These are phyloP conservation scores for Pneumocystis canis DNA, from an alignment of 1,139 yeast genomes.

Conservation along the genomic window DNA sequence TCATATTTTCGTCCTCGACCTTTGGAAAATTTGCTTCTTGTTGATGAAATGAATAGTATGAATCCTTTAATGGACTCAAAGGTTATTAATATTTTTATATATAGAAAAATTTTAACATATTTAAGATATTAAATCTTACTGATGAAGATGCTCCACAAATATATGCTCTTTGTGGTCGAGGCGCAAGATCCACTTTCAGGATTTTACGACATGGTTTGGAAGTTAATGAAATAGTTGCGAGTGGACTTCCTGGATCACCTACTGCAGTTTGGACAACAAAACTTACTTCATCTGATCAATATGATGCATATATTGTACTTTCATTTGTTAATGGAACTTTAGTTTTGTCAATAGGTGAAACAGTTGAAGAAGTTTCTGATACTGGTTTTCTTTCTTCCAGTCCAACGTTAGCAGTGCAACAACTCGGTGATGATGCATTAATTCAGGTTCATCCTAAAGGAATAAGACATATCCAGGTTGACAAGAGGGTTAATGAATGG, in stretches of 20 bases:
- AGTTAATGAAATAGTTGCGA: slow-evolving; percentile 48
- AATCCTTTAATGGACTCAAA: slow-evolving; percentile 45
- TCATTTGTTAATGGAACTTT: slow-evolving; percentile 56
- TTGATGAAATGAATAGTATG: slow-evolving; percentile 38
- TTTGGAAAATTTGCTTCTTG: slow-evolving; percentile 44
- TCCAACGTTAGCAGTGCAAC: slow-evolving; percentile 55
- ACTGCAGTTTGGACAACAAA: slow-evolving; percentile 48
- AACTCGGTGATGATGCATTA: slow-evolving; percentile 48
- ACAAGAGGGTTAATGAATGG: slow-evolving; percentile 47
- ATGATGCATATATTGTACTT: slow-evolving; percentile 52
- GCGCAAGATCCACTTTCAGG: slow-evolving; percentile 35
- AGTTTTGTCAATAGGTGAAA: slow-evolving; percentile 64
- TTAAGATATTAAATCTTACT: slow-evolving; percentile 24
- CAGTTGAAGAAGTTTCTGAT: slow-evolving; percentile 59
- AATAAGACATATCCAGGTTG: slow-evolving; percentile 44
- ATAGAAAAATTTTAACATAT: not conserved
- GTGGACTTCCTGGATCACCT: slow-evolving; percentile 58
- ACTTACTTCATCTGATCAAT: slow-evolving; percentile 30
- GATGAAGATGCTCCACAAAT: slow-evolving; percentile 26
- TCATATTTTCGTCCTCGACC: slow-evolving; percentile 23
- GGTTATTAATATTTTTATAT: not conserved
- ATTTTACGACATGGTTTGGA: slow-evolving; percentile 46
- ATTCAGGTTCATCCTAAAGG: slow-evolving; percentile 65
- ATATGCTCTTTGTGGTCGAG: slow-evolving; percentile 28
- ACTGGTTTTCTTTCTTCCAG: slow-evolving; percentile 44